These are phyloP conservation scores for Xylaria digitata DNA, from an alignment of 2,329 filamentous ascomycete species.

Conservation along the genomic window DNA sequence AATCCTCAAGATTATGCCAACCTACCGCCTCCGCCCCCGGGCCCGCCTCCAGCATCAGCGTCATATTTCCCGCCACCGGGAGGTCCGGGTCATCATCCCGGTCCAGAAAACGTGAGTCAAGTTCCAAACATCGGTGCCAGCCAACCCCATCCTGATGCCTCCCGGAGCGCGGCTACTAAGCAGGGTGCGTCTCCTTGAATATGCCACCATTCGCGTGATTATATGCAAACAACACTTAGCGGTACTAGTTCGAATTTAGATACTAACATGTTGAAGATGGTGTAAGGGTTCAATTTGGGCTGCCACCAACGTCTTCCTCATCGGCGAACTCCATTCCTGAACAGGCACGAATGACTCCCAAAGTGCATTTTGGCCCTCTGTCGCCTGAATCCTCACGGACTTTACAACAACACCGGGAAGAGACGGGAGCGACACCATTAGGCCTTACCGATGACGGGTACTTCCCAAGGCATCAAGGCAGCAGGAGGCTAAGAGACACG, in stretches of 20 bases:
- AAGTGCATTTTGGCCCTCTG: conserved; percentile 48
- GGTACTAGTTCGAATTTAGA: neutral
- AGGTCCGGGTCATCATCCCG: conserved; percentile 41
- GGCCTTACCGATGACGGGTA: conserved; percentile 22
- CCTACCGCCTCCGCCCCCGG: conserved; percentile 45
- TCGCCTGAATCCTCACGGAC: conserved; percentile 49
- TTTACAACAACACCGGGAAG: conserved; percentile 44
- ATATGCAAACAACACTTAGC: neutral
- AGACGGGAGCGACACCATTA: conserved; percentile 30
- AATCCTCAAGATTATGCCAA: conserved; percentile 47
- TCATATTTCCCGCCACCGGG: conserved; percentile 39
- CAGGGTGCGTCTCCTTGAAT: conserved; percentile 52
- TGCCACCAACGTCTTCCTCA: conserved; percentile 13
- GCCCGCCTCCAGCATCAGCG: conserved; percentile 41
- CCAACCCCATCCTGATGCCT: conserved; percentile 43
- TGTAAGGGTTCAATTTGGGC: conserved; percentile 24
- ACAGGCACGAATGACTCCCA: conserved; percentile 33
- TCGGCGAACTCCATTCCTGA: conserved; percentile 17
- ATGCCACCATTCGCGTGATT: conserved; percentile 31
- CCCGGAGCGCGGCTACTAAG: conserved; percentile 48
- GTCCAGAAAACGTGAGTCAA: conserved; percentile 52
- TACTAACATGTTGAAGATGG: conserved; percentile 35
- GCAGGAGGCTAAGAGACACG: neutral
- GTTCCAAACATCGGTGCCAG: conserved; percentile 45
- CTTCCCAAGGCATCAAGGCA: neutral